Base-by-base conservation (phyloP, 2,329 filamentous ascomycete genomes). In the Fusarium gaditjirri region DNA sequence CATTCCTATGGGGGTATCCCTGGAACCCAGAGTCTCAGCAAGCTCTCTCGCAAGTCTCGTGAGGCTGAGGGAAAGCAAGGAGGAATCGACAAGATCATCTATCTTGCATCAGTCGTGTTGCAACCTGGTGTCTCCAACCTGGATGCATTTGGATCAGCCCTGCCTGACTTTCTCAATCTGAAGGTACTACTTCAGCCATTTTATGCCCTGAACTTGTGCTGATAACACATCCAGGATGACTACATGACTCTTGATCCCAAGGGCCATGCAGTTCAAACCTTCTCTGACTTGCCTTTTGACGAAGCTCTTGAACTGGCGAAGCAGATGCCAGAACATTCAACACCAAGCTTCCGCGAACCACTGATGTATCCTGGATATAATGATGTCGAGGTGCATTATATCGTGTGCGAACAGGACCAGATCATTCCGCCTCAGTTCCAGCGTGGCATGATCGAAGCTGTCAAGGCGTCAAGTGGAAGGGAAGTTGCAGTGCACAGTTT, bases 1-100 rank as follows among this genome's bases (percentile, higher is more conserved):
- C 68, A 72, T 36, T 72, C 70, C 1, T 72, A 72, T 17, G 70
- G 70, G 4, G 70, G 70, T 1, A 72, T 72, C 11, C 59, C 64
- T 6, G 68, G 55, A 5, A 72, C 70, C 1, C 56, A 72, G 14
- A 33, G 56, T n/a, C 55, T 72, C 0, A 36, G 47, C 4, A 53
- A 56, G 9, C 50, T 71, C 11, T 72, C 69, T 0, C 44, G n/a
- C 16, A 71, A 71, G 8, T 39, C 47, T 3, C 53, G 67, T 0
- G 25, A 55, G 9, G 23, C 36, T 8, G 27, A 55, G 6, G 68
- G 53, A 2, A 68, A 71, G 13, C 12, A 46, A 13, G 70, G 70
- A 7, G 68, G 70, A 2, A 6, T 72, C 2, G 31, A 65, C 2
- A 72, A 38, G 23, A 42, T 72, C 13, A 42, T 72, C 12, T 72